Base-by-base conservation (phyloP, 1,139 yeast species). In the Taphrina confusa region DNA sequence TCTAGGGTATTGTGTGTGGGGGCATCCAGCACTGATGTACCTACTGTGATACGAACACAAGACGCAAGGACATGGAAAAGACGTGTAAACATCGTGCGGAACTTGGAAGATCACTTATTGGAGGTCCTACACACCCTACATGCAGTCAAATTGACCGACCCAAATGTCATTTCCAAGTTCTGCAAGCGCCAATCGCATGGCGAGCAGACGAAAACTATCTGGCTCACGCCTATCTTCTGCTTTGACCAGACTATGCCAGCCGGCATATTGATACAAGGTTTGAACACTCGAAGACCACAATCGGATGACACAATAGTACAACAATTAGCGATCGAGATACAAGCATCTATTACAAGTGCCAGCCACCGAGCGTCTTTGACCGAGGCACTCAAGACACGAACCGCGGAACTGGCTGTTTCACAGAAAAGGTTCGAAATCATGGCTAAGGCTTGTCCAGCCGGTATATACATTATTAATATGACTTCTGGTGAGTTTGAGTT, bases 391-490 rank as follows among this genome's bases (percentile, higher is more conserved):
- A 16, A 33, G 14, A 22, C 18, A 12, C 31, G 42, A 31, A 47
- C 52, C 5, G 42, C 42, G 6, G 42, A 47, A 20, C 23, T 47
- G 40, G 52, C 52, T 20, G 52, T 31, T 11, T 47, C 52, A 2
- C 39, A 25, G 8, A 33, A n/a, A 22, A 31, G 30, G 4, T 33
- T 47, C 42, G 22, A 22, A 18, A 33, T 34, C 52, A 47, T 47
- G 52, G 52, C 52, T 6, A 33, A 47, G 23, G 42, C 28, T 14
- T 47, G 42, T 12, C 52, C 42, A 1, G 42, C 52, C 4, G 52
- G 52, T 30, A 47, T 47, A 47, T 47, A 33, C 42, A 47, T 47
- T 42, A 9, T 31, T 6, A 47, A 47, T 22, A 33, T 22, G 28
- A 18, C 39, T 11, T 33, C 52, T 8, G 42, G 42, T 1, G 2